phyloP scores from a whole-genome alignment of 805 yeast genomes.

The Teunomyces pallodes region DNA sequence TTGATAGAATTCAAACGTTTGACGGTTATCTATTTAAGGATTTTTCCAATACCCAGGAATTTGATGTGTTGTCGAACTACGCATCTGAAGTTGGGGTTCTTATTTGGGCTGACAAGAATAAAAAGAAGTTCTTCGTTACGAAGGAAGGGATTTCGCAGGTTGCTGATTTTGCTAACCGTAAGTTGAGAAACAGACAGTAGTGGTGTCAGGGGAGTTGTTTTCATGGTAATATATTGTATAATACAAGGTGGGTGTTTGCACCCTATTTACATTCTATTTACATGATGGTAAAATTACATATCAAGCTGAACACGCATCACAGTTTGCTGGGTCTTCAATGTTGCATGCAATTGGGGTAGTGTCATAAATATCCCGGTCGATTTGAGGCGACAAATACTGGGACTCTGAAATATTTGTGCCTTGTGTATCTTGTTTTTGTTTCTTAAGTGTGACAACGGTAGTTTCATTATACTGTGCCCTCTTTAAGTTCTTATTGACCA shows the following conservation, averaged over 20 bases:
- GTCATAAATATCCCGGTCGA: constrained; percentile 31
- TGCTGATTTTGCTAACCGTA: constrained; percentile 84
- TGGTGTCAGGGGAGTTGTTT: background rate
- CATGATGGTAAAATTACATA: constrained; percentile 2
- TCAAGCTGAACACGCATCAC: constrained; percentile 24
- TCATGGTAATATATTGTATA: background rate
- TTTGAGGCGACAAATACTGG: constrained; percentile 9
- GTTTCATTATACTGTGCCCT: constrained; percentile 21
- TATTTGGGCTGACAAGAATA: constrained; percentile 75
- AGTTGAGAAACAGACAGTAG: constrained; percentile 15
- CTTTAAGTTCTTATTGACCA: constrained; percentile 10
- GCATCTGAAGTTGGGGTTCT: constrained; percentile 91
- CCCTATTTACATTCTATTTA: background rate
- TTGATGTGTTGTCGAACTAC: constrained; percentile 64
- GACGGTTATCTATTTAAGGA: constrained; percentile 89
- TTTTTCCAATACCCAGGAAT: constrained; percentile 75
- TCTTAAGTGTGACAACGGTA: constrained; percentile 3
- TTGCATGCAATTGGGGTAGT: constrained; percentile 33
- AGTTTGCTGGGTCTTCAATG: constrained; percentile 19
- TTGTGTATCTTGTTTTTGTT: constrained; percentile 4
- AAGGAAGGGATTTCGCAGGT: constrained; percentile 84
- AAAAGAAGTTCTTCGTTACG: constrained; percentile 79
- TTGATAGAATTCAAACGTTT: constrained; percentile 84
- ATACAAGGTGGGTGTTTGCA: background rate
- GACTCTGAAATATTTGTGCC: constrained; percentile 7